These are phyloP conservation scores for Tetrahymena thermophila DNA, from an alignment of 73 alveolate species.

Conservation along the genomic window DNA sequence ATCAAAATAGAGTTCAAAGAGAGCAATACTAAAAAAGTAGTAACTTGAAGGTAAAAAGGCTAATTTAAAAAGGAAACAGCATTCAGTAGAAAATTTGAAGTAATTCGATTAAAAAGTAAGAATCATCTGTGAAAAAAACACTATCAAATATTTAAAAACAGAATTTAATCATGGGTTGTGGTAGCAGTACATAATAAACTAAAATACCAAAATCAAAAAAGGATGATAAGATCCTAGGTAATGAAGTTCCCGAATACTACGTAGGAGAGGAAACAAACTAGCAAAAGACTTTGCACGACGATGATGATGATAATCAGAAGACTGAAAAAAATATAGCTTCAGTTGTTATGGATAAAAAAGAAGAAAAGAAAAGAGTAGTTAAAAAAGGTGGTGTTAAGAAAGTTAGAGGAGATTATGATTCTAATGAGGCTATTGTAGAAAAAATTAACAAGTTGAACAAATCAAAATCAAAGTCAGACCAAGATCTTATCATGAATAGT, in stretches of 20 bases:
- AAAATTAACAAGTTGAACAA: neutral
- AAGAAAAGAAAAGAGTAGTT: neutral
- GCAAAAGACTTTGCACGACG: neutral
- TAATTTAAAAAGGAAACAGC: neutral
- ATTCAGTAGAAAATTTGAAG: neutral
- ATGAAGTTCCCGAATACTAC: neutral
- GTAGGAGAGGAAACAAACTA: neutral
- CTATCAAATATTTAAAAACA: neutral
- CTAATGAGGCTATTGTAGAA: neutral
- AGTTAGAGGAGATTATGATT: conserved; percentile 2
- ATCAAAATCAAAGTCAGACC: neutral
- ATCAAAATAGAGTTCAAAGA: neutral
- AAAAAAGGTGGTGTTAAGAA: neutral
- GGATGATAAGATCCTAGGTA: neutral
- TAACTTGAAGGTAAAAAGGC: neutral
- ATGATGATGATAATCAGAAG: neutral
- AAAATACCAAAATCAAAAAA: neutral
- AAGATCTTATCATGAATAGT: neutral
- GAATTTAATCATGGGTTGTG: neutral
- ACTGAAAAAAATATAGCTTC: neutral
- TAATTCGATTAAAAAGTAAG: neutral
- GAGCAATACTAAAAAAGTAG: neutral
- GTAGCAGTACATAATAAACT: neutral
- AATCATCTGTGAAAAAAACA: neutral
- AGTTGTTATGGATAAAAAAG: neutral